Conservation (phyloP, 2,329 filamentous ascomycete species). For the Talaromyces atroroseus region DNA sequence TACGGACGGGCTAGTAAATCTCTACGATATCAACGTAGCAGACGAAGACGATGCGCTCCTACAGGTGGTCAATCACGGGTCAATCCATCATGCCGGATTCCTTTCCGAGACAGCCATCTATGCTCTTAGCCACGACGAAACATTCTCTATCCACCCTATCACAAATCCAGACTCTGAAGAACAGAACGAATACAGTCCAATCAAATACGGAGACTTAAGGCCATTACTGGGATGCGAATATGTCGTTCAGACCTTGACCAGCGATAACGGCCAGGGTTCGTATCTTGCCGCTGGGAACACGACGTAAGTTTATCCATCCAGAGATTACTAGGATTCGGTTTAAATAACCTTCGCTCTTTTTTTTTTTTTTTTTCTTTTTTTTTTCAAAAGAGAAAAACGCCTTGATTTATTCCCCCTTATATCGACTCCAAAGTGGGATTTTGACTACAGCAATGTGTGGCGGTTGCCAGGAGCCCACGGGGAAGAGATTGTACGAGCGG, state of each 20-base stretch:
- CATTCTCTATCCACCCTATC: slow-evolving; percentile 53
- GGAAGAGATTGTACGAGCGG: slow-evolving; percentile 43
- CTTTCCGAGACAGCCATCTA: slow-evolving; percentile 49
- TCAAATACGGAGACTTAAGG: slow-evolving; percentile 53
- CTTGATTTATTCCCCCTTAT: slow-evolving; percentile 40
- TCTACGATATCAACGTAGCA: slow-evolving; percentile 53
- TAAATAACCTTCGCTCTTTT: neutral
- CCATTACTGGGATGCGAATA: slow-evolving; percentile 54
- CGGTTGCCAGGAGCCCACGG: slow-evolving; percentile 44
- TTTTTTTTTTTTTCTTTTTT: no score
- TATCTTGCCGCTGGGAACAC: slow-evolving; percentile 48
- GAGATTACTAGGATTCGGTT: neutral
- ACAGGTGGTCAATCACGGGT: slow-evolving; percentile 59
- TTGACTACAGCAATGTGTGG: slow-evolving; percentile 37
- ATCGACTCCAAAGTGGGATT: slow-evolving; percentile 31
- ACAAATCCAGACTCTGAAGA: slow-evolving; percentile 46
- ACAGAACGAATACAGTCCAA: slow-evolving; percentile 33
- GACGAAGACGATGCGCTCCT: slow-evolving; percentile 59
- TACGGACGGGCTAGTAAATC: slow-evolving; percentile 58
- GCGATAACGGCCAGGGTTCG: slow-evolving; percentile 30
- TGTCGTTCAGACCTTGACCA: slow-evolving; percentile 49
- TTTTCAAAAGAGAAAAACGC: slow-evolving; percentile 28
- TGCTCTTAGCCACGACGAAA: slow-evolving; percentile 58
- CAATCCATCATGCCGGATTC: slow-evolving; percentile 58
- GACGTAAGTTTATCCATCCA: slow-evolving; percentile 31